Evolutionary conservation across 768 basidiomycete species (phyloP).

Genomic region (Lentinula boryana): DNA sequence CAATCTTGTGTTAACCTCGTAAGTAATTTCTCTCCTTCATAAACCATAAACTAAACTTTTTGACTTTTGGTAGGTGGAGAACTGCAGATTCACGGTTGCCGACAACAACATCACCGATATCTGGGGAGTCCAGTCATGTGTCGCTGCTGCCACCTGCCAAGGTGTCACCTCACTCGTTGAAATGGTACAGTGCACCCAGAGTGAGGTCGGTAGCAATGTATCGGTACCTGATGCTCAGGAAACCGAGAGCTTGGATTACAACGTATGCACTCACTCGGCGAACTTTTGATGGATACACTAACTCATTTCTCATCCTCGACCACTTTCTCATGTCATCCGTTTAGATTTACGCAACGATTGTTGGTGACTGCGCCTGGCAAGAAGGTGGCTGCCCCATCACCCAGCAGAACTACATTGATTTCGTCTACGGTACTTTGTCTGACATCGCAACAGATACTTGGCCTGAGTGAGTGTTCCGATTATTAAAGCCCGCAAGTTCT

Average conservation of each 20-base stretch:
- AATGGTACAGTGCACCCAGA: conserved; percentile 6
- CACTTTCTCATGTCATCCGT: not conserved
- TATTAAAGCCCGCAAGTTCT: not conserved
- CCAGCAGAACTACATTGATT: conserved; percentile 14
- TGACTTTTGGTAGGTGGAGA: not conserved
- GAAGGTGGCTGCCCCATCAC: conserved; percentile 14
- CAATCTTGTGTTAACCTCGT: conserved; percentile 2
- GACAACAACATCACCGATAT: not conserved
- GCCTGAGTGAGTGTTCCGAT: not conserved
- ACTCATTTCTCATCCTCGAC: not conserved
- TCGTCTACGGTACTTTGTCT: conserved; percentile 11
- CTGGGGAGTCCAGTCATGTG: conserved; percentile 6
- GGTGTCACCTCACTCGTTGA: conserved; percentile 8
- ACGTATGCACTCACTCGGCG: not conserved
- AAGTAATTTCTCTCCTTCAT: not conserved
- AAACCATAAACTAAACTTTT: not conserved
- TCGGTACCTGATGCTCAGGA: not conserved
- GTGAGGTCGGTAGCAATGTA: not conserved
- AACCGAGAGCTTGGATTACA: conserved; percentile 9
- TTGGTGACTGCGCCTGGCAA: conserved; percentile 14
- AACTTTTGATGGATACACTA: not conserved
- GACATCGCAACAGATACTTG: not conserved
- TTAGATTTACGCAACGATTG: conserved; percentile 13
- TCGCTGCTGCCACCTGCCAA: conserved; percentile 11
- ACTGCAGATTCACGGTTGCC: conserved; percentile 1